Percentiles rank a stretch among this genome's conserved stretches.
Conservation (phyloP, 148 eudicot species). For the Pharnaceum exiguum region DNA sequence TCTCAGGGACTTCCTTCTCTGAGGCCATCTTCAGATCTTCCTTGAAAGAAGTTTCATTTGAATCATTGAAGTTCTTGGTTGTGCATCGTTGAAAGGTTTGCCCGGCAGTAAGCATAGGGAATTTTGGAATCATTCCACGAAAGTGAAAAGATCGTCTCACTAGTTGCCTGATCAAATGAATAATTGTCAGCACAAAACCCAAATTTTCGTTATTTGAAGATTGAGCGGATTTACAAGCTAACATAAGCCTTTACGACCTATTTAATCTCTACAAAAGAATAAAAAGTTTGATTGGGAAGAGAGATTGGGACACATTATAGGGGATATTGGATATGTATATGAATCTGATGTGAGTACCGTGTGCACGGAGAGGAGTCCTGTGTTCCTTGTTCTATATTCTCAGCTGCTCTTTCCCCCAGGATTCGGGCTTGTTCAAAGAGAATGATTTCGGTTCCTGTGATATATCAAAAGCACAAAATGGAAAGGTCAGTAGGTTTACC, state of each 20-base stretch:
- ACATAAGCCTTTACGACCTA: too few relatives aligned
- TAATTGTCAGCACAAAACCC: background rate
- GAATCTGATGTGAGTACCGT: slow-evolving; percentile 24
- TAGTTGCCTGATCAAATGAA: slow-evolving; percentile 10
- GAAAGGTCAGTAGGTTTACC: background rate
- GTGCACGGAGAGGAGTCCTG: slow-evolving; percentile 7
- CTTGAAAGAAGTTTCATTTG: background rate
- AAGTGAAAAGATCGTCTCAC: slow-evolving; percentile 30
- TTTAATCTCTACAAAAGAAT: too few relatives aligned
- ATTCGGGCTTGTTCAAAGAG: slow-evolving; percentile 7
- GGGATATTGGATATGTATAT: too few relatives aligned
- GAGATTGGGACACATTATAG: too few relatives aligned
- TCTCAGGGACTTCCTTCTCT: slow-evolving; percentile 18
- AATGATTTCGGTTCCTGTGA: slow-evolving; percentile 9
- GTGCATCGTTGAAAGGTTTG: slow-evolving; percentile 23
- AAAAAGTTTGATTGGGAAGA: too few relatives aligned
- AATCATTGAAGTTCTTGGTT: slow-evolving; percentile 9
- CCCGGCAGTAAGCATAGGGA: background rate
- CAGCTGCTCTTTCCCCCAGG: slow-evolving; percentile 10
- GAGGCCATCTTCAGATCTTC: slow-evolving; percentile 11
- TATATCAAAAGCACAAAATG: background rate
- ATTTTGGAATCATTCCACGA: slow-evolving; percentile 3
- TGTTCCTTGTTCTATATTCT: slow-evolving; percentile 22
- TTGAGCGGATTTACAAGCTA: background rate
- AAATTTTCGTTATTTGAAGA: background rate